Evolutionary conservation across 192 early-diverging fungal genomes (phyloP), one percentile per base, ranked within the genome.

Genomic region (Chytriomyces hyalinus): DNA sequence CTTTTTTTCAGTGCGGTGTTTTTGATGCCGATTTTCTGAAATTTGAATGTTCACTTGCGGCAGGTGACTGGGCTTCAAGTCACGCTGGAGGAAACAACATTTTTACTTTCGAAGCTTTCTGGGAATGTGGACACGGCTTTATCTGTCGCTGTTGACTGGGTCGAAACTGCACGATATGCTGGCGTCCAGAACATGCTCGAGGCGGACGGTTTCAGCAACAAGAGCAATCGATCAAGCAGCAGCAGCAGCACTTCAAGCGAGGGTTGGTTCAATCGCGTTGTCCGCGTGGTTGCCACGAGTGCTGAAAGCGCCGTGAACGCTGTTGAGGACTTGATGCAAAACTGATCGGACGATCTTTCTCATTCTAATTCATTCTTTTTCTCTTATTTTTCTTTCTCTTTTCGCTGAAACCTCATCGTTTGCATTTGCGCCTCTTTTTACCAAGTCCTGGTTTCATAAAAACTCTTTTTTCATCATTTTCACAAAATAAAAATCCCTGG

Each of bases 231-330:
- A 2, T 36, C 36, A 36, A 36, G 36, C 36, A 36, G 36, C 36
- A 36, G 36, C 36, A 36, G 36, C 36, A 36, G 36, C 36, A 36
- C 36, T 36, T n/a, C 53, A 13, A 57, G 20, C 15, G 73, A 75
- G 47, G 64, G 64, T 10, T 75, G 73, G 73, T 75, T 75, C 28
- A 65, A 47, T 24, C 13, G 64, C 53, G 73, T 66, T n/a, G 61
- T 75, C 9, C 61, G 73, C 28, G 73, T 65, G 61, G 73, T 75
- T 53, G 50, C 73, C 11, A 49, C 20, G 24, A 64, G 73, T 8
- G 64, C 73, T 26, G 73, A 75, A 53, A 75, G 11, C 8, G 73
- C 64, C 10, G 73, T 65, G 3, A 10, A 75, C 3, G 73, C 47
- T 65, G 64, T 75, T 46, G 70, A 71, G 51, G 70, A 71, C 43